phyloP scores from a whole-genome alignment of 306 rosid genomes.

The Sicyos edulis region DNA sequence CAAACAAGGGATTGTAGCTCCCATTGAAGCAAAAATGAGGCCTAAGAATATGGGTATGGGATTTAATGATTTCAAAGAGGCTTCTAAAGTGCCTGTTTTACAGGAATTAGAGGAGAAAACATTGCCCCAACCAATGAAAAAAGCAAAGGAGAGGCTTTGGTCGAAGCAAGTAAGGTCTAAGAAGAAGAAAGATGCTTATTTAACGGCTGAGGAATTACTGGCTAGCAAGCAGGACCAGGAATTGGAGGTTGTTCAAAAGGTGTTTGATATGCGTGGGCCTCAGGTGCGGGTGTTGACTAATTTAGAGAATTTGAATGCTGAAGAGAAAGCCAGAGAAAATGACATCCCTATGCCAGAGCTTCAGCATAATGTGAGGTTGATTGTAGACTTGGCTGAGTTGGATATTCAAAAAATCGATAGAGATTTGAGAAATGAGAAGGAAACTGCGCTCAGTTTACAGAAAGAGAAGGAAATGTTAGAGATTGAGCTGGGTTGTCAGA shows the following conservation, averaged over 20 bases:
- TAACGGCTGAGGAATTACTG: constrained; percentile 69
- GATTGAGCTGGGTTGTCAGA: constrained; percentile 49
- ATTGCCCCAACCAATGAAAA: constrained; percentile 30
- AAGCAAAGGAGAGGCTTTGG: constrained; percentile 50
- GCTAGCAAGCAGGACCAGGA: constrained; percentile 71
- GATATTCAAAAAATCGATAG: constrained; percentile 48
- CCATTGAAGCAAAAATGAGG: constrained; percentile 69
- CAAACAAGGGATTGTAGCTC: constrained; percentile 73
- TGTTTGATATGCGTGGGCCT: constrained; percentile 53
- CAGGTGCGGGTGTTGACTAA: constrained; percentile 45
- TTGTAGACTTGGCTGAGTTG: constrained; percentile 43
- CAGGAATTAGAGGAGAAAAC: constrained; percentile 39
- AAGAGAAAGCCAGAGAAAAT: constrained; percentile 38
- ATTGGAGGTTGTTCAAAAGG: constrained; percentile 60
- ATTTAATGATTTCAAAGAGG: constrained; percentile 58
- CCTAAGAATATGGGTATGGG: constrained; percentile 80
- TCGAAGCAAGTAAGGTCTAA: constrained; percentile 41
- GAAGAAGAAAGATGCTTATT: constrained; percentile 40
- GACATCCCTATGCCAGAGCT: constrained; percentile 51
- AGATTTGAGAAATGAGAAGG: constrained; percentile 58
- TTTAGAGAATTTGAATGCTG: constrained; percentile 49
- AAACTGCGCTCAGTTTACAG: constrained; percentile 65
- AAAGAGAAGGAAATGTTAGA: constrained; percentile 64
- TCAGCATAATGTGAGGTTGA: constrained; percentile 42
- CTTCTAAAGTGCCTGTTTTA: constrained; percentile 27